Conservation (phyloP, 2,329 filamentous ascomycete genomes). For the Cadophora sp. region DNA sequence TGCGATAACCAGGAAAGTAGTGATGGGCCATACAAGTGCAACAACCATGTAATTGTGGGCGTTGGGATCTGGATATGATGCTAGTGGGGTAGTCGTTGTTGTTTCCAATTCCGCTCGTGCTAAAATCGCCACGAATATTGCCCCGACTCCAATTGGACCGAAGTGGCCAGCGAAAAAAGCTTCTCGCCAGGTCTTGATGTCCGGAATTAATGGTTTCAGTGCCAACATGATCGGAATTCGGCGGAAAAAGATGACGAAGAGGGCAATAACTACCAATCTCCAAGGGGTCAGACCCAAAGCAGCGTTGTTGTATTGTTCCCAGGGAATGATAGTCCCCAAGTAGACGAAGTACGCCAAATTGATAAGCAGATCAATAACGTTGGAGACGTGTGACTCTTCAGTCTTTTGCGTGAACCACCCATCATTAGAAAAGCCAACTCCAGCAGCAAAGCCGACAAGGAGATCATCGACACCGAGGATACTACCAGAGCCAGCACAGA, state of each 20-base stretch:
- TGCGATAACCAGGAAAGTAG: conserved; percentile 89
- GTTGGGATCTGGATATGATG: conserved; percentile 59
- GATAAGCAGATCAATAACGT: conserved; percentile 96
- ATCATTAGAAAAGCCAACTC: conserved; percentile 99
- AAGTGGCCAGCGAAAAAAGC: conserved; percentile 97
- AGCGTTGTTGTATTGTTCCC: conserved; percentile 85
- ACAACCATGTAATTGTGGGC: conserved; percentile 72
- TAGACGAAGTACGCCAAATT: conserved; percentile 99
- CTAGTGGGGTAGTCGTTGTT: conserved; percentile 73
- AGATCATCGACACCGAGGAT: conserved; percentile 92
- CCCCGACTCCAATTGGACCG: conserved; percentile 95
- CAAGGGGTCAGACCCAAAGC: conserved; percentile 80
- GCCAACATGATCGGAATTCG: conserved; percentile 93
- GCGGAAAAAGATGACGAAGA: conserved; percentile 94
- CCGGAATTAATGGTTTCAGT: conserved; percentile 91
- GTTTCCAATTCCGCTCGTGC: conserved; percentile 90
- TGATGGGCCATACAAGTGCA: conserved; percentile 92
- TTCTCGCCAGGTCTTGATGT: conserved; percentile 98
- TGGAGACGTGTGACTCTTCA: conserved; percentile 97
- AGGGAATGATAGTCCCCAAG: conserved; percentile 95
- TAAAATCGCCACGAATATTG: conserved; percentile 93
- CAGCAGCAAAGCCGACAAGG: conserved; percentile 91
- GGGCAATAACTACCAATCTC: conserved; percentile 90
- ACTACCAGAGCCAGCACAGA: conserved; percentile 90
- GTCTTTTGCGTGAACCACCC: conserved; percentile 99